Base-by-base conservation (phyloP, 768 basidiomycete genomes). In the Russula abietina region DNA sequence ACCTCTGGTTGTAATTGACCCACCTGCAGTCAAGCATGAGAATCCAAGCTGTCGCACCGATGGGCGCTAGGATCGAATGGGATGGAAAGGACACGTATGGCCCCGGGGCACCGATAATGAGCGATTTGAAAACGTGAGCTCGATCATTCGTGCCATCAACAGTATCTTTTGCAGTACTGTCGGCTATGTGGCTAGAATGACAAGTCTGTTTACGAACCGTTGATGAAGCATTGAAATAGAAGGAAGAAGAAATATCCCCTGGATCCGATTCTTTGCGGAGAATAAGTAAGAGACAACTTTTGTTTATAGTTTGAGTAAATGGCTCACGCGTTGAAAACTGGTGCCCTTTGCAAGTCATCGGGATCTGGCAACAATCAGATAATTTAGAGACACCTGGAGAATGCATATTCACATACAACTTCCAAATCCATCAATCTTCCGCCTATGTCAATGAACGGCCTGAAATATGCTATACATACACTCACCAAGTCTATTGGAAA, bases 191-290 rank as follows among this genome's bases (percentile, higher is more conserved):
- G 32, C 12, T 36, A 30, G 52, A 62, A 38, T 61, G 50, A 46
- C 53, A 57, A 59, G 14, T 12, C 57, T 24, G 46, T 65, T 49
- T 17, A 56, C 81, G 57, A 68, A 89, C 90, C 83, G 65, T 88
- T 87, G 68, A 89, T 84, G 73, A 95, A 95, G 68, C 90, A 91
- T 68, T 99, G 96, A 79, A 99, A 98, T 1, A 99, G 79, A 24
- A 96, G 78, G 76, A 86, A 99, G 78, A 86, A 95, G 73, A 95
- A 95, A 75, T 94, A 97, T 24, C 87, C 92, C 67, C 89, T 78
- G 0, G 84, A 74, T 7, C 95, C 96, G 59, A 98, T 89, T 9
- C 88, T 91, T 62, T 60, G 50, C 59, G 38, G 36, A 55, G 17
- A 43, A 43, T 3, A 26, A 38, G 43, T 59, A 12, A 22, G 28